Evolutionary conservation across 257 asterid species (phyloP).

Genomic region (Ehretia macrophylla): DNA sequence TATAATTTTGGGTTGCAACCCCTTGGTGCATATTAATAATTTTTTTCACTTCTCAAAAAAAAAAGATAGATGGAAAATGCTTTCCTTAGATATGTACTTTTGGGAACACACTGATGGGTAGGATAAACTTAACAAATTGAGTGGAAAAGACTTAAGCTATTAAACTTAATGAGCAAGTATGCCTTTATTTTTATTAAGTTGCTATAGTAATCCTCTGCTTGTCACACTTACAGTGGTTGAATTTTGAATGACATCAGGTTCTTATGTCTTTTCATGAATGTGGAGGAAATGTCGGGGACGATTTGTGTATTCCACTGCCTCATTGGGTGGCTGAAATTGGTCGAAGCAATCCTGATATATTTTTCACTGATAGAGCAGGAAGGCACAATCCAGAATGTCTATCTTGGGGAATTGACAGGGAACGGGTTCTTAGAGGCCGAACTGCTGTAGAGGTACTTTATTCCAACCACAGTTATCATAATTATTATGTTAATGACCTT

Average conservation of each 20-base stretch:
- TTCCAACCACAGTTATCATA: neutral
- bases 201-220: constrained; percentile 1
- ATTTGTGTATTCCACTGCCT: constrained; percentile 83
- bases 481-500: no score
- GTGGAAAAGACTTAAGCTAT: no score
- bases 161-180: no score
- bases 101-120: no score
- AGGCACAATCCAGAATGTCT: constrained; percentile 85
- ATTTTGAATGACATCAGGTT: constrained; percentile 46
- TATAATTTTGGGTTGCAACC: no score
- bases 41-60: no score
- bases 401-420: constrained; percentile 96
- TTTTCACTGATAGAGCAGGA: constrained; percentile 84
- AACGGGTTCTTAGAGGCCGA: constrained; percentile 87
- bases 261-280: constrained; percentile 88
- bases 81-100: no score
- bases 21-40: no score
- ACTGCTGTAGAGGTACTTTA: constrained; percentile 75
- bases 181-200: neutral
- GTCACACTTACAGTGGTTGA: constrained; percentile 17
- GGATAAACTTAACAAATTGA: no score
- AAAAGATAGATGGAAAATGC: no score
- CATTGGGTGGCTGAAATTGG: constrained; percentile 88
- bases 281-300: constrained; percentile 86
- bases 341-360: constrained; percentile 81